Conservation (phyloP, 108 stramenopile species). For the Discostella stelligeroides region DNA sequence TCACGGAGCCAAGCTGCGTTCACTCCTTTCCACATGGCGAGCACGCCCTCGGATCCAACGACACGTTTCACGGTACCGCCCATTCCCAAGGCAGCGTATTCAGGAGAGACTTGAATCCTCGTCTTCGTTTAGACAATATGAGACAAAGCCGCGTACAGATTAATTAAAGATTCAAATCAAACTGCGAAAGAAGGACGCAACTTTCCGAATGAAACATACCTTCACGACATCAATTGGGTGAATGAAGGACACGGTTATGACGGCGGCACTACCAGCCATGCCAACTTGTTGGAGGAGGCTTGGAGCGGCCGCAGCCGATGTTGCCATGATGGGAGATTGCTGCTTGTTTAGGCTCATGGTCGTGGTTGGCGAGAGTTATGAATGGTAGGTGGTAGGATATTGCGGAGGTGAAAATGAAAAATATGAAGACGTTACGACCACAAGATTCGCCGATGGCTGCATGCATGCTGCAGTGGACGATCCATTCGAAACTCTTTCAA, state of each 20-base stretch:
- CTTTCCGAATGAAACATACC: too few species aligned
- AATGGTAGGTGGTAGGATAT: too few species aligned
- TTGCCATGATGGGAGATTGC: constrained; percentile 40
- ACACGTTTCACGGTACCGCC: constrained; percentile 75
- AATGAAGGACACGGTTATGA: constrained; percentile 87
- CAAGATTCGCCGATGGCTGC: too few species aligned
- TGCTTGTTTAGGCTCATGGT: constrained; percentile 33
- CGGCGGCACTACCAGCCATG: constrained; percentile 85
- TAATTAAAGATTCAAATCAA: background rate
- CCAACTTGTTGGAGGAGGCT: constrained; percentile 82
- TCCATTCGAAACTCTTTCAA: too few species aligned
- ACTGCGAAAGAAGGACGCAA: too few species aligned
- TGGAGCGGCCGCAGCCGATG: constrained; percentile 61
- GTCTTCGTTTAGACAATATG: too few species aligned
- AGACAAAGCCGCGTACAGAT: too few species aligned
- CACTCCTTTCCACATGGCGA: constrained; percentile 90
- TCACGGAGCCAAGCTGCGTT: constrained; percentile 91
- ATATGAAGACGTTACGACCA: too few species aligned
- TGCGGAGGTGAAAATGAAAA: too few species aligned
- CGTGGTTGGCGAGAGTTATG: background rate
- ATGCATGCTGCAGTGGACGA: too few species aligned
- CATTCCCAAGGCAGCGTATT: constrained; percentile 78
- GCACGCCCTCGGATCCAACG: constrained; percentile 70
- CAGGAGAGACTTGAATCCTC: constrained; percentile 82
- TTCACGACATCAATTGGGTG: constrained; percentile 95